Evolutionary conservation across 176 grass and related monocot species (phyloP), one percentile per base, ranked within the genome.

Genomic region (Cocos nucifera): DNA sequence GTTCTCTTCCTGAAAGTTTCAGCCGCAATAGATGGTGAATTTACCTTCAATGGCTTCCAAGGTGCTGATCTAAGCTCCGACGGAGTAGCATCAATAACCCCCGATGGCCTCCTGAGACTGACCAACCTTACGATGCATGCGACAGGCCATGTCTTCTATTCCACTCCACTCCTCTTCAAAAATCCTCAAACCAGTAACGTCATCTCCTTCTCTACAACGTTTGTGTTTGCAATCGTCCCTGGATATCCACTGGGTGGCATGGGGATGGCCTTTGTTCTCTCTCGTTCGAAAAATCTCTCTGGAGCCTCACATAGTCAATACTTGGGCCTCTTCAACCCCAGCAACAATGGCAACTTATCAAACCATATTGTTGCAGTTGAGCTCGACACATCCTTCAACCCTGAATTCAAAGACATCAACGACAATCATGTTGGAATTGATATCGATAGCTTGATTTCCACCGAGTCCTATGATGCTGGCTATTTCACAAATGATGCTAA

Each of bases 61-160:
- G 71, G 71, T 15, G 19, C 52, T 25, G 61, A 10, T 8, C 61
- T 87, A 0, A 14, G 10, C 1, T 28, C 79, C 1, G 65, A 82
- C 12, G 64, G 80, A 15, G 60, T 58, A 15, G 84, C 84, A 3
- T 0, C 15, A 19, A 61, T 94, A 4, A 79, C 62, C 8, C 4
- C 68, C 16, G 16, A 28, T 2, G 84, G 84, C 23, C 78, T 88
- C 35, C 70, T 95, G 6, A 69, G 69, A 53, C 69, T 93, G 21
- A 84, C 89, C 71, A 79, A 87, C 66, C 75, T 69, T 66, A 82
- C 80, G 1, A 27, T 32, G 17, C 51, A 85, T 25, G 56, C 35
- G 4, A 67, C 7, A 0, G 83, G 83, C 24, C 83, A 85, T 2
- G 73, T 73, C 12, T 85, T 85, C 30, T 52, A 77, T 39, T 49